Base-by-base conservation (phyloP, 2,329 filamentous ascomycete genomes). In the Westerdykella aurantiaca region DNA sequence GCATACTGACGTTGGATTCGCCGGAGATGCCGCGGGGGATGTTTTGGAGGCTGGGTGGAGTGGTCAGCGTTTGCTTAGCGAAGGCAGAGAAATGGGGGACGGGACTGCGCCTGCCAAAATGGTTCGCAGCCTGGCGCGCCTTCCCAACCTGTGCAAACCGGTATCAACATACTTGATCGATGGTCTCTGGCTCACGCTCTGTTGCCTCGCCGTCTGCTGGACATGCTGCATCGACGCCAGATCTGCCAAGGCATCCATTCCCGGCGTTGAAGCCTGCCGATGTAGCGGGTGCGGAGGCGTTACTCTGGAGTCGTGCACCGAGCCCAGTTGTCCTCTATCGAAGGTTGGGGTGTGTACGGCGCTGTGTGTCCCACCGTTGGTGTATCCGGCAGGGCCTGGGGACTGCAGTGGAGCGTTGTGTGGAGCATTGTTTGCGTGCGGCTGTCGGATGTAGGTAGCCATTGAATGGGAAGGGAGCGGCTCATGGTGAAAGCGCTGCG, bases 191-290 rank as follows among this genome's bases (percentile, higher is more conserved):
- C 48, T 49, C 17, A 59, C 57, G 5, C 61, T 56, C 42, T 54
- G 69, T 37, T 68, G 61, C 50, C 69, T 64, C 18, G 64, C 55
- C 35, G 63, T 53, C 54, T 70, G 70, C 50, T 72, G 71, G 31
- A 64, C 65, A 38, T 72, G 69, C 51, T 72, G 72, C 66, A 72
- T 71, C 6, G 68, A 68, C 38, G 71, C 71, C 44, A 73, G 61
- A 59, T 75, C 73, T 72, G 72, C 70, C 44, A 74, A 54, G 45
- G 70, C 69, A 44, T 75, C 72, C 69, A 75, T 73, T 37, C 70
- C 66, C 23, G 70, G 67, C 13, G 69, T 74, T 18, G 72, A 74
- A 1, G 66, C 61, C 34, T 69, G 66, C 6, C 70, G 63, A 47
- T 66, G 66, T 31, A 64, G 39, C 22, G 55, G 58, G 17, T 64